Percentiles rank a stretch among this genome's conserved stretches.
Evolutionary conservation across 129 eudicot species (phyloP).

Genomic region (Solidago caesia): DNA sequence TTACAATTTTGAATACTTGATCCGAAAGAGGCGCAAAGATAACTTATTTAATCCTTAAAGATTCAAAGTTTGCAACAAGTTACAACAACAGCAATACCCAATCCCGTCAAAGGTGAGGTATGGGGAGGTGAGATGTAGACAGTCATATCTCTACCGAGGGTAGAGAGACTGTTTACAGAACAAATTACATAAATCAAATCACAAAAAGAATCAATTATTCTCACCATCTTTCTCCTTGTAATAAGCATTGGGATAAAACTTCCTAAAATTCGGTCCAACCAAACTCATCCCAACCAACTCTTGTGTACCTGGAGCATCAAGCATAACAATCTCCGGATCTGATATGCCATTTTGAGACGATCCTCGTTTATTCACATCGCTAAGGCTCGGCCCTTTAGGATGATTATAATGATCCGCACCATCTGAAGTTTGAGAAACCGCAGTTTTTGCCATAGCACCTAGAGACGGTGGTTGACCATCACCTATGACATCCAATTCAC

Average conservation of each 20-base stretch:
- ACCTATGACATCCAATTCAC: background rate
- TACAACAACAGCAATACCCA: too few relatives aligned
- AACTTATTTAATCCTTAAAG: too few relatives aligned
- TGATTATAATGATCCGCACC: slow-evolving; percentile 5
- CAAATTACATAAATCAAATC: background rate
- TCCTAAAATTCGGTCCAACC: slow-evolving; percentile 23
- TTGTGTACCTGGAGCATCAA: slow-evolving; percentile 16
- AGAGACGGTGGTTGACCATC: slow-evolving; percentile 11
- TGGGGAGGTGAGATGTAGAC: too few relatives aligned
- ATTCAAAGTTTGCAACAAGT: too few relatives aligned
- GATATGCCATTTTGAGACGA: slow-evolving; percentile 10
- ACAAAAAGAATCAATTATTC: background rate
- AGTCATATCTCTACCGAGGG: too few relatives aligned
- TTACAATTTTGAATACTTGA: too few relatives aligned
- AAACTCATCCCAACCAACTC: slow-evolving; percentile 24
- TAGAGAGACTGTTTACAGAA: too few relatives aligned
- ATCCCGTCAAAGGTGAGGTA: too few relatives aligned
- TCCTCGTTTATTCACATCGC: slow-evolving; percentile 19
- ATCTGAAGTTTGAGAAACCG: slow-evolving; percentile 10
- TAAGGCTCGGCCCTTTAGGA: slow-evolving; percentile 1
- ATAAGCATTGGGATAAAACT: slow-evolving; percentile 22
- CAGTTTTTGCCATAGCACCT: slow-evolving; percentile 6
- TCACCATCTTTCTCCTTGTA: slow-evolving; percentile 19
- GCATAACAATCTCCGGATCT: too few relatives aligned
- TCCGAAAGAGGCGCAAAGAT: too few relatives aligned